Evolutionary conservation across 2,329 filamentous ascomycete species (phyloP).

Genomic region (Westerdykella sp.): DNA sequence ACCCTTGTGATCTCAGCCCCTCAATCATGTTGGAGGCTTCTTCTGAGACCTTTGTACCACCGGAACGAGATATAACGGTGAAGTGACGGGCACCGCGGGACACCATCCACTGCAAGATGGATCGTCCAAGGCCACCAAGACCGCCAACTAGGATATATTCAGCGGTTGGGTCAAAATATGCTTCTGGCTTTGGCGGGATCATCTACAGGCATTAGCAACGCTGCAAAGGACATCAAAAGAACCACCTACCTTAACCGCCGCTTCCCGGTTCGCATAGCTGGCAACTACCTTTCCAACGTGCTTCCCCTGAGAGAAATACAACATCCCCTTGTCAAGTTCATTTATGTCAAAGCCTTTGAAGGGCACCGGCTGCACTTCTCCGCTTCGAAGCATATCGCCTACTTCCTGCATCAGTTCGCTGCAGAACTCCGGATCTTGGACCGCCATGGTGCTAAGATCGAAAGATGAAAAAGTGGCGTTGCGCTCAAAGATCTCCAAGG

Average conservation of each 20-base stretch:
- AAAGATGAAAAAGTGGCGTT: constrained; percentile 20
- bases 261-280: constrained; percentile 3
- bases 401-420: constrained; percentile 7
- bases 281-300: constrained; percentile 41
- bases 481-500: constrained; percentile 12
- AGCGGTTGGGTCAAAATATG: constrained; percentile 8
- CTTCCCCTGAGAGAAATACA: constrained; percentile 28
- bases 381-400: constrained; percentile 14
- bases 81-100: constrained; percentile 14
- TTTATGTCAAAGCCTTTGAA: constrained; percentile 17
- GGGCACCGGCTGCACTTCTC: constrained; percentile 26
- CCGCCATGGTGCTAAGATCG: constrained; percentile 9
- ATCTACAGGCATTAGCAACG: constrained; percentile 1
- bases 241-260: constrained; percentile 1
- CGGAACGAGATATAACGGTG: constrained; percentile 7
- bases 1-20: neutral
- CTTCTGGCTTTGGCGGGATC: neutral
- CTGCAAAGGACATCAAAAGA: neutral
- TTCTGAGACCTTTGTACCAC: neutral
- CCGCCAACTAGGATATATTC: constrained; percentile 16
- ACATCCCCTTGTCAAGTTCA: constrained; percentile 23
- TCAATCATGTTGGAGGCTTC: constrained; percentile 2
- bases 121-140: constrained; percentile 15
- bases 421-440: constrained; percentile 4
- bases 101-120: constrained; percentile 14